These are phyloP conservation scores for Simmondsia chinensis DNA, from an alignment of 148 eudicot species.

Conservation along the genomic window DNA sequence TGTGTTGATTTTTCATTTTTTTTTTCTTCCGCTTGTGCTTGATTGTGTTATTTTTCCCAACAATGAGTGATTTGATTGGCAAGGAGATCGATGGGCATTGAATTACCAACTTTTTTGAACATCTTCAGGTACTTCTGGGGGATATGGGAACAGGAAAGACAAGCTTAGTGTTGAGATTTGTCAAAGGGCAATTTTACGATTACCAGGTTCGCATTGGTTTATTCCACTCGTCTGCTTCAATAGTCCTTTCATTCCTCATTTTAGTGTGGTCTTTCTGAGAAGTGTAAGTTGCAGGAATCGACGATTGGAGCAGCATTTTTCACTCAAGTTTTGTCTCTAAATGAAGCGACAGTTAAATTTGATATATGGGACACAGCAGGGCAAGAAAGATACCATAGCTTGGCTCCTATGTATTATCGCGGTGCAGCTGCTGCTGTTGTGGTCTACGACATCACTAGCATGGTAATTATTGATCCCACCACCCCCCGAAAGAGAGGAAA, in stretches of 20 bases:
- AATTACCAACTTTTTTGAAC: background rate
- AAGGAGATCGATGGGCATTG: background rate
- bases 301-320: conserved; percentile 87
- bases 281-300: conserved; percentile 47
- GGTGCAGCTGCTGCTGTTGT: conserved; percentile 74
- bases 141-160: conserved; percentile 81
- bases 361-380: conserved; percentile 91
- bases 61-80: background rate
- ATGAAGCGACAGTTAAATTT: conserved; percentile 49
- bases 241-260: conserved; percentile 2
- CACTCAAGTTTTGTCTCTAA: conserved; percentile 48
- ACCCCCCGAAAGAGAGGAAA: too few relatives aligned
- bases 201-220: conserved; percentile 28
- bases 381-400: conserved; percentile 72
- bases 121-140: conserved; percentile 58
- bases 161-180: conserved; percentile 70
- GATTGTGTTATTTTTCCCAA: background rate
- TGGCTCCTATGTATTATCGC: conserved; percentile 84
- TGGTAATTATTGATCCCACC: conserved; percentile 16
- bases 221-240: too few relatives aligned
- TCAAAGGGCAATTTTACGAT: conserved; percentile 72
- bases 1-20: too few relatives aligned
- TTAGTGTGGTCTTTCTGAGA: too few relatives aligned
- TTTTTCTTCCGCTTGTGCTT: background rate
- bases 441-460: conserved; percentile 65